Evolutionary conservation across 345 rosid genomes (phyloP).

Genomic region (Erysimum cheiranthoides): DNA sequence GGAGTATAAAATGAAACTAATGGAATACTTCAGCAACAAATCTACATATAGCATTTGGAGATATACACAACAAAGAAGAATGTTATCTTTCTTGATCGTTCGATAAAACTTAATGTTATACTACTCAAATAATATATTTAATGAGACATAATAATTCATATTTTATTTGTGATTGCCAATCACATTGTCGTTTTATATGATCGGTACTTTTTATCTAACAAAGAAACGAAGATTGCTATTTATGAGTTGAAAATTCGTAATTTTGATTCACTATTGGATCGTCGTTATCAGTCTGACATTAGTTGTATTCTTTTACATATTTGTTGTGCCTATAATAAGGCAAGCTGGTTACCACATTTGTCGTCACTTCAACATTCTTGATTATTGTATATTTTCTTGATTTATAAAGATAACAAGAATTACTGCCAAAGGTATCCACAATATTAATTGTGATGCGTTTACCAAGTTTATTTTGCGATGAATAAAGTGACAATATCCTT

Average conservation of each 20-base stretch:
- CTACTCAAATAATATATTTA: background rate
- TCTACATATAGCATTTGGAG: background rate
- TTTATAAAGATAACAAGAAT: background rate
- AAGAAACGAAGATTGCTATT: slow-evolving; percentile 2
- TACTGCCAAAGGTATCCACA: background rate
- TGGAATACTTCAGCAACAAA: background rate
- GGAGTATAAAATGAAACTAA: background rate
- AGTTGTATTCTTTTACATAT: background rate
- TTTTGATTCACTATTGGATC: background rate
- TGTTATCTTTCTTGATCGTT: background rate
- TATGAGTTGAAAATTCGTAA: slow-evolving; percentile 11
- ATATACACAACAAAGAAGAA: slow-evolving; percentile 7
- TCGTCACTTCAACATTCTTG: slow-evolving; percentile 6
- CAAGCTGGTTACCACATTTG: slow-evolving; percentile 4
- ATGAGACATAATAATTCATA: background rate
- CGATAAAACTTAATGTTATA: background rate
- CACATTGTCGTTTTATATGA: slow-evolving; percentile 31
- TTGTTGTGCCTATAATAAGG: background rate
- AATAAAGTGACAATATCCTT: background rate
- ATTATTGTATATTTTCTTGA: slow-evolving; percentile 10
- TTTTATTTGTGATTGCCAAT: background rate
- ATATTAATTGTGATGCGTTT: slow-evolving; percentile 8
- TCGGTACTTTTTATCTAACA: slow-evolving; percentile 25
- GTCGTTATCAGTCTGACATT: slow-evolving; percentile 25
- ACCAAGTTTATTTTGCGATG: background rate